Evolutionary conservation across 805 yeast species (phyloP), one percentile per base, ranked within the genome.

Genomic region (Brettanomyces anomalus): DNA sequence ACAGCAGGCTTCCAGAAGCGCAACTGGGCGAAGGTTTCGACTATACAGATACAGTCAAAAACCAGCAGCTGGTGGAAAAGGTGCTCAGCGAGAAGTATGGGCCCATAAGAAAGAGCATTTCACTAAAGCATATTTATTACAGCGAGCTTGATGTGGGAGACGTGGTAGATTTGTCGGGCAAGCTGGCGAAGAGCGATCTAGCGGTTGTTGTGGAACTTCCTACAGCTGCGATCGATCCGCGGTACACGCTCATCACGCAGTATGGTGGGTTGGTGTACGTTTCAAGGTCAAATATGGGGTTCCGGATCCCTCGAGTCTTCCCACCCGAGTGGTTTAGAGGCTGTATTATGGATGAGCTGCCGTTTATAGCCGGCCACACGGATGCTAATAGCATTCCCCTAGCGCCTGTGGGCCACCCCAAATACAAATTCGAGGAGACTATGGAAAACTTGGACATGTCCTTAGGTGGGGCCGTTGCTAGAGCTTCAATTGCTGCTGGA

Each of bases 131-230:
- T 30, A 42, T 61, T 5, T 56, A 58, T 33, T 53, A 49, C 30
- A 42, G 38, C 2, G 62, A 58, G 37, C 38, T 77, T 14, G 49
- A 64, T 6, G 62, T 77, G 3, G 89, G 90, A 37, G 89, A 83
- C 57, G 62, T 81, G 38, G 87, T 81, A 4, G 72, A 77, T 15
- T 54, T 81, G 15, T 62, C 65, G 13, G 59, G 64, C 1, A 66
- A 59, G 5, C 53, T 67, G 38, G 62, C 70, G 40, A 67, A 67
- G 33, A 62, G 71, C 4, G 71, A 69, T 40, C 60, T 81, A 16
- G 72, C 74, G 21, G 72, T 81, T 40, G 70, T 83, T 30, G 77
- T 71, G 1, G 72, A 68, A 20, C 58, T 74, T 20, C 89, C 89
- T 0, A 49, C 54, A 4, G 55, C 63, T 4, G 55, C 72, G 2